A percentile compares a stretch with the other conserved stretches of the same genome.
These are phyloP conservation scores for Phlebopus sp. DNA, from an alignment of 1,284 basidiomycete species.

Conservation along the genomic window DNA sequence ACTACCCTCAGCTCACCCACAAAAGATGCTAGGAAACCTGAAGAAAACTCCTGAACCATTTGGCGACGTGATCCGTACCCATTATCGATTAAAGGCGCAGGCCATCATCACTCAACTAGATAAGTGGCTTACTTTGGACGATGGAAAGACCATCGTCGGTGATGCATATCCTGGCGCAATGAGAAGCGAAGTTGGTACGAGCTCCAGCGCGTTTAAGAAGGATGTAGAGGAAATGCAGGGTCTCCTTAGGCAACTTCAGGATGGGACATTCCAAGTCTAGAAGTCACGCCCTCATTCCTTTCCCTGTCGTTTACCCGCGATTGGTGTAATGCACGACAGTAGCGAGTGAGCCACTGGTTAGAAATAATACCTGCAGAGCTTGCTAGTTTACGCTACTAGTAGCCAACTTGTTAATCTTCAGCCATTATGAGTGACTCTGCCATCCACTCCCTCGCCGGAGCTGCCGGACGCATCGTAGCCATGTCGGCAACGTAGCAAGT, in stretches of 20 bases:
- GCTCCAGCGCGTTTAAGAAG: slow-evolving; percentile 56
- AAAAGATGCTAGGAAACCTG: slow-evolving; percentile 81
- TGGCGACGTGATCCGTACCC: slow-evolving; percentile 79
- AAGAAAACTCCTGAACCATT: slow-evolving; percentile 81
- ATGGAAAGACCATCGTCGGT: slow-evolving; percentile 51
- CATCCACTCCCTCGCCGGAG: slow-evolving; percentile 89
- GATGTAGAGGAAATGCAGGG: slow-evolving; percentile 69
- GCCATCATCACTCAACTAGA: slow-evolving; percentile 74
- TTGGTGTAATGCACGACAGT: no score
- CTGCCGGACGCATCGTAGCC: slow-evolving; percentile 86
- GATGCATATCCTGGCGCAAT: slow-evolving; percentile 49
- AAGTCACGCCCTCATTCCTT: background rate
- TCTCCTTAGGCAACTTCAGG: slow-evolving; percentile 47
- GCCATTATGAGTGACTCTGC: slow-evolving; percentile 72
- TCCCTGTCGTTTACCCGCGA: no score
- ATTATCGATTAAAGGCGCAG: slow-evolving; percentile 82
- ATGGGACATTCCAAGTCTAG: slow-evolving; percentile 18
- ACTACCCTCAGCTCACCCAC: slow-evolving; percentile 8
- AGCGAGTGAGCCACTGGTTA: no score
- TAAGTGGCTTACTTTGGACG: slow-evolving; percentile 72
- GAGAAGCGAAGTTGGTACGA: slow-evolving; percentile 38
- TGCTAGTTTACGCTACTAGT: no score
- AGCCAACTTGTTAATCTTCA: no score
- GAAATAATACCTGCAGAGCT: no score
- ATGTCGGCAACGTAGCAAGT: slow-evolving; percentile 85